Evolutionary conservation across 2,329 filamentous ascomycete genomes (phyloP).

Genomic region (Macrophomina tecta): DNA sequence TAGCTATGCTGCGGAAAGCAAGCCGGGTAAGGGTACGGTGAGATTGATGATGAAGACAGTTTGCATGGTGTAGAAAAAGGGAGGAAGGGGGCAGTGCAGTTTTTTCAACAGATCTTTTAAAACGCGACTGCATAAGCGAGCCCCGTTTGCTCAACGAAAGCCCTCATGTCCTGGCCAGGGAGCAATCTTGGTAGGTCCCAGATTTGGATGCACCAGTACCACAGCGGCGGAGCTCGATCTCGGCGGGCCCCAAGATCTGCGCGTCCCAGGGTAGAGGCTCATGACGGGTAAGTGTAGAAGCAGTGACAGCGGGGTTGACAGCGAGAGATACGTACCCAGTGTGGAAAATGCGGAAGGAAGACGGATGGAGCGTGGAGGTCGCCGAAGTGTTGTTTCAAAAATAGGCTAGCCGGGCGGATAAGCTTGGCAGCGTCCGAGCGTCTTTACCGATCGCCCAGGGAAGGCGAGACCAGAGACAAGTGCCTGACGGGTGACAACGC

Average conservation of each 20-base stretch:
- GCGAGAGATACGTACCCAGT: conserved; percentile 15
- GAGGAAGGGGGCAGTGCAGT: neutral
- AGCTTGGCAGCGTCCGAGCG: conserved; percentile 19
- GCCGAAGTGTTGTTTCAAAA: conserved; percentile 21
- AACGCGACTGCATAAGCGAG: neutral
- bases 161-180: neutral
- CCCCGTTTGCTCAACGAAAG: neutral
- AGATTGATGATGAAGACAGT: too few species aligned
- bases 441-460: conserved; percentile 23
- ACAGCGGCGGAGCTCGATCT: neutral
- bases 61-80: neutral
- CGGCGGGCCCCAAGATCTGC: neutral
- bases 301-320: neutral
- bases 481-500: conserved; percentile 22
- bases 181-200: neutral
- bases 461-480: conserved; percentile 26
- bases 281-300: neutral
- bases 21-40: too few species aligned
- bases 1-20: neutral
- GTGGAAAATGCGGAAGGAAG: conserved; percentile 1
- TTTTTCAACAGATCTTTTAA: neutral
- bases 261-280: neutral
- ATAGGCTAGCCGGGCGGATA: conserved; percentile 15
- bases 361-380: conserved; percentile 5
- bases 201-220: conserved; percentile 8